Evolutionary conservation across 1,284 basidiomycete genomes (phyloP).

Genomic region (Acaromyces ingoldii): DNA sequence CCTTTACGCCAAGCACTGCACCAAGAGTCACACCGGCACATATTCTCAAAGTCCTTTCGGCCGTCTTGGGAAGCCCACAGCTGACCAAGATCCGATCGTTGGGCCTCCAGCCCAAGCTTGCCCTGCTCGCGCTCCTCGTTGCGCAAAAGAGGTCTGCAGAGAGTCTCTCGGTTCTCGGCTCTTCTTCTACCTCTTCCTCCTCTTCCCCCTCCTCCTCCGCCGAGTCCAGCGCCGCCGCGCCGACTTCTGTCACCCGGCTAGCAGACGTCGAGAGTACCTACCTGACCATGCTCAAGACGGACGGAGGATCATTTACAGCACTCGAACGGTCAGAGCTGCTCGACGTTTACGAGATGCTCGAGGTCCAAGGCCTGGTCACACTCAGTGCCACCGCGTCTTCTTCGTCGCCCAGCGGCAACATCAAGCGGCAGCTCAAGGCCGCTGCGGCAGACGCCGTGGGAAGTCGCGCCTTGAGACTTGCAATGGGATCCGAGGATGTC

Average conservation of each 20-base stretch:
- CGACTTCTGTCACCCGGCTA: constrained; percentile 6
- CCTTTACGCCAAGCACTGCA: constrained; percentile 29
- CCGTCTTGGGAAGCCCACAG: constrained; percentile 41
- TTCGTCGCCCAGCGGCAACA: not conserved
- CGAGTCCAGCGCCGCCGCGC: not conserved
- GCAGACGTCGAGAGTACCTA: constrained; percentile 41
- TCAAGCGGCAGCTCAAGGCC: not conserved
- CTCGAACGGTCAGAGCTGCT: constrained; percentile 43
- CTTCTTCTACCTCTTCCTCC: too few relatives aligned
- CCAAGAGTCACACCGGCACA: constrained; percentile 44
- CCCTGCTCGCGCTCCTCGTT: constrained; percentile 39
- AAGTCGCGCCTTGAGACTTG: constrained; percentile 28
- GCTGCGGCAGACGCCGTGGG: constrained; percentile 27
- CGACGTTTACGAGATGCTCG: constrained; percentile 44
- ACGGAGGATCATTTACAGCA: constrained; percentile 19
- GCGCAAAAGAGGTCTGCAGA: constrained; percentile 23
- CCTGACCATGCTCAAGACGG: constrained; percentile 25
- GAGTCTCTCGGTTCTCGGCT: constrained; percentile 21
- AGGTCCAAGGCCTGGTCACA: constrained; percentile 41
- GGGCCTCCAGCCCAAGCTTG: constrained; percentile 44
- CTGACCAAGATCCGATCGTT: constrained; percentile 38
- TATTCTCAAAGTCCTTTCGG: constrained; percentile 43
- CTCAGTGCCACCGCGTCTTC: constrained; percentile 13
- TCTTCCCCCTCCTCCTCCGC: not conserved
- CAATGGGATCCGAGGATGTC: constrained; percentile 27